Percentiles rank a stretch among this genome's conserved stretches.
These are phyloP conservation scores for Thraustochytrium sp. DNA, from an alignment of 352 stramenopile species.

Conservation along the genomic window DNA sequence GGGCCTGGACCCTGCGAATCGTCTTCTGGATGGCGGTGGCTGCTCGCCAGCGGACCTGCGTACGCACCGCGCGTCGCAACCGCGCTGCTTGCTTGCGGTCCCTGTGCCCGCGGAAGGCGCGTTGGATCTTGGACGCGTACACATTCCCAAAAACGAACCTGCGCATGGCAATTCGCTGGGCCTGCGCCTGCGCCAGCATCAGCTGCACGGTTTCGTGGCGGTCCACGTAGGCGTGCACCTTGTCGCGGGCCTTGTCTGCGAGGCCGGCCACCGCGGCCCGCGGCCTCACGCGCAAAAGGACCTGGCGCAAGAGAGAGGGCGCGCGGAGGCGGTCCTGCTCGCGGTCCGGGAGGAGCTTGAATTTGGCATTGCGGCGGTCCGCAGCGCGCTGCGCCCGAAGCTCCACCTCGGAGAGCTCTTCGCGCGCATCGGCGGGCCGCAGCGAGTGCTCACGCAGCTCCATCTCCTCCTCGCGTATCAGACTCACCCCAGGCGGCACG, in stretches of 20 bases:
- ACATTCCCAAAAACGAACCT: not conserved
- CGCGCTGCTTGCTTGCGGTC: not conserved
- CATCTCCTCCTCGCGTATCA: not conserved
- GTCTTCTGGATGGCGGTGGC: conserved; percentile 10
- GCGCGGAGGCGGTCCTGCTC: not conserved
- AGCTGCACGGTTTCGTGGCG: not conserved
- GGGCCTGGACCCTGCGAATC: not conserved
- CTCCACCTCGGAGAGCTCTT: not conserved
- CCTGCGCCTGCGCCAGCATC: not conserved
- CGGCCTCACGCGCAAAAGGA: not conserved
- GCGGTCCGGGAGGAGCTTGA: not conserved
- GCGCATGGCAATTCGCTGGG: not conserved
- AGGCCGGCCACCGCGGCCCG: not conserved
- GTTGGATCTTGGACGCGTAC: not conserved
- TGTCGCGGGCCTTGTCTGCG: not conserved
- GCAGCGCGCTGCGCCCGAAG: not conserved
- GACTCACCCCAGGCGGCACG: not conserved
- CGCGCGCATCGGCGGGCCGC: not conserved
- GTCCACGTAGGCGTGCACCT: not conserved
- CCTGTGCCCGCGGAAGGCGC: not conserved
- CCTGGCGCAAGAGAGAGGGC: not conserved
- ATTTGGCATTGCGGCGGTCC: not conserved
- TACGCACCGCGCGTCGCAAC: not conserved
- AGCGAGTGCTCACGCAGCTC: not conserved
- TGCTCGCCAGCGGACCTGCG: not conserved